phyloP scores from a whole-genome alignment of 805 yeast species.

The Starmerella riodocensis region DNA sequence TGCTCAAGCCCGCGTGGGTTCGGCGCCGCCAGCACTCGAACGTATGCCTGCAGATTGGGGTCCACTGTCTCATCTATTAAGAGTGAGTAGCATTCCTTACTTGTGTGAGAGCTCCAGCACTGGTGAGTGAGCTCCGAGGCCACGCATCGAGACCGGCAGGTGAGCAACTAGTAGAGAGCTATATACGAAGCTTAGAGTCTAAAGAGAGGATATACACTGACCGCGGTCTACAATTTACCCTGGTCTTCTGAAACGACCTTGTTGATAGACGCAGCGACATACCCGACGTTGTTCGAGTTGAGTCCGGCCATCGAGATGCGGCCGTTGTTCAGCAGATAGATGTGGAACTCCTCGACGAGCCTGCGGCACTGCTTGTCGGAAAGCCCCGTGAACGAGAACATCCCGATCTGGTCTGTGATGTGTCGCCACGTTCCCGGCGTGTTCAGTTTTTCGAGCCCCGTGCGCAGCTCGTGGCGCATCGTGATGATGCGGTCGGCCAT shows the following conservation, averaged over 20 bases:
- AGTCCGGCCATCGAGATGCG: slow-evolving; percentile 86
- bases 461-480: slow-evolving; percentile 63
- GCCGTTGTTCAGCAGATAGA: slow-evolving; percentile 82
- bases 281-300: slow-evolving; percentile 61
- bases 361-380: slow-evolving; percentile 60
- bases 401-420: slow-evolving; percentile 80
- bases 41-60: too few species aligned
- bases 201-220: too few species aligned
- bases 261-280: slow-evolving; percentile 31
- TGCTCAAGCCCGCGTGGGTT: too few species aligned
- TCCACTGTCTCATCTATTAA: too few species aligned
- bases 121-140: too few species aligned
- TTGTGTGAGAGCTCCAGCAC: too few species aligned
- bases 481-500: slow-evolving; percentile 74
- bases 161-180: too few species aligned
- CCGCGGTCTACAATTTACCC: slow-evolving; percentile 5
- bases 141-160: too few species aligned
- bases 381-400: slow-evolving; percentile 93
- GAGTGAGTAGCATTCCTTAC: too few species aligned
- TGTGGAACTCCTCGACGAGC: slow-evolving; percentile 57
- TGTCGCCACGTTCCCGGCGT: slow-evolving; percentile 94
- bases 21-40: too few species aligned
- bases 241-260: slow-evolving; percentile 21
- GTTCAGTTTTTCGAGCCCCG: slow-evolving; percentile 42
- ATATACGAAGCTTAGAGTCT: too few species aligned